Evolutionary conservation across 2,329 filamentous ascomycete species (phyloP).

Genomic region (Penicillium palitans): DNA sequence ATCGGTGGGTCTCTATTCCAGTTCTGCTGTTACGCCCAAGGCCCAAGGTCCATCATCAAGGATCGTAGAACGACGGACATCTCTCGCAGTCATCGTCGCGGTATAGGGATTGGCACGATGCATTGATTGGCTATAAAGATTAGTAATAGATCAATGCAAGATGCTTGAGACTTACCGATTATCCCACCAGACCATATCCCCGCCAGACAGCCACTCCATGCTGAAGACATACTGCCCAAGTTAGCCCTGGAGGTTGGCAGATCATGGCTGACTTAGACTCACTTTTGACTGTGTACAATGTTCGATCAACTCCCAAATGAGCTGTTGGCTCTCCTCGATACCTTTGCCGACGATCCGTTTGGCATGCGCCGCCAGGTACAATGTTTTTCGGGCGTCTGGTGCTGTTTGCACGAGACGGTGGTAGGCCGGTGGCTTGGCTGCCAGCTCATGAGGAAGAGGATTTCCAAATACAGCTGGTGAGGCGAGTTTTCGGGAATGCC

Average conservation of each 20-base stretch:
- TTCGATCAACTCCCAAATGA: neutral
- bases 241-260: neutral
- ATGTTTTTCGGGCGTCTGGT: neutral
- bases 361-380: neutral
- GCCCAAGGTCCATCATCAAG: neutral
- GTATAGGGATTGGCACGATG: neutral
- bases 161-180: neutral
- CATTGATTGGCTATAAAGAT: neutral
- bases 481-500: neutral
- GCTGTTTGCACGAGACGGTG: neutral
- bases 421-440: neutral
- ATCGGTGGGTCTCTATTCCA: neutral
- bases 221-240: neutral
- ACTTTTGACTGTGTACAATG: neutral
- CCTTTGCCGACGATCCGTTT: neutral
- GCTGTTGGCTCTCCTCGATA: neutral
- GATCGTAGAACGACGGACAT: neutral
- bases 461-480: neutral
- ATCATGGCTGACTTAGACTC: neutral
- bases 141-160: neutral
- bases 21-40: neutral
- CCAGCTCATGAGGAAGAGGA: neutral
- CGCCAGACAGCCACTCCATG: neutral
- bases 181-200: neutral
- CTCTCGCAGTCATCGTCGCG: neutral